These are phyloP conservation scores for Pseudozyma flocculosa DNA, from an alignment of 1,284 basidiomycete species.

Conservation along the genomic window DNA sequence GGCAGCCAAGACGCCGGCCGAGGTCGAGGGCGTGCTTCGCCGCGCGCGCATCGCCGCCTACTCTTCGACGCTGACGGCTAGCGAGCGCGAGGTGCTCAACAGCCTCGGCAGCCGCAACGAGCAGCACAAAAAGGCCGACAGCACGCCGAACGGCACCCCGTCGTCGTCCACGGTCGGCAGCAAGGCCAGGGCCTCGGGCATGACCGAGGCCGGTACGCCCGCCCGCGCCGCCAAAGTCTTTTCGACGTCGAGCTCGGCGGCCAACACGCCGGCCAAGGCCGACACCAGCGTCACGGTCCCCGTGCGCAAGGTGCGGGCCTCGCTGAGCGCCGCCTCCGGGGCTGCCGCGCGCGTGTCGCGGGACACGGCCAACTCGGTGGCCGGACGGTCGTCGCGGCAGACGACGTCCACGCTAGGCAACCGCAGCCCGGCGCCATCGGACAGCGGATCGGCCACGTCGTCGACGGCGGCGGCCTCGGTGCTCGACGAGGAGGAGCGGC, in stretches of 20 bases:
- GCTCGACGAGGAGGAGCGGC: constrained; percentile 74
- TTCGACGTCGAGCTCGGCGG: constrained; percentile 3
- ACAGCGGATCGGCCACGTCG: constrained; percentile 3
- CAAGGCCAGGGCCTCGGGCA: constrained; percentile 1
- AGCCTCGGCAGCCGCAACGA: constrained; percentile 28
- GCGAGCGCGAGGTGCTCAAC: constrained; percentile 45
- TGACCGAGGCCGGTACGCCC: background rate
- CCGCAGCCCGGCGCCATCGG: constrained; percentile 16
- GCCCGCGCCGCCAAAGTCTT: constrained; percentile 4
- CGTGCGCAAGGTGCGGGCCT: constrained; percentile 23
- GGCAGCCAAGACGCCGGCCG: constrained; percentile 49
- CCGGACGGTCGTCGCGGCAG: background rate
- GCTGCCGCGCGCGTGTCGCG: background rate
- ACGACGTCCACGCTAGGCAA: background rate
- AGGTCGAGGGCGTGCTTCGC: constrained; percentile 45
- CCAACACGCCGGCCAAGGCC: background rate
- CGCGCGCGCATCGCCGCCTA: constrained; percentile 45
- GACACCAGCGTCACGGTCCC: constrained; percentile 14
- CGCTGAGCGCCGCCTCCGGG: constrained; percentile 11
- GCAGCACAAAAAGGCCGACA: constrained; percentile 4
- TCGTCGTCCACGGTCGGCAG: constrained; percentile 1
- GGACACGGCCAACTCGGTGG: background rate
- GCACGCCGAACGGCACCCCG: constrained; percentile 5
- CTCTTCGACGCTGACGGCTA: constrained; percentile 34
- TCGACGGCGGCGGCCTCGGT: constrained; percentile 14